Evolutionary conservation across 2,329 filamentous ascomycete species (phyloP).

Genomic region (Aspergillus oerlinghausenensis): DNA sequence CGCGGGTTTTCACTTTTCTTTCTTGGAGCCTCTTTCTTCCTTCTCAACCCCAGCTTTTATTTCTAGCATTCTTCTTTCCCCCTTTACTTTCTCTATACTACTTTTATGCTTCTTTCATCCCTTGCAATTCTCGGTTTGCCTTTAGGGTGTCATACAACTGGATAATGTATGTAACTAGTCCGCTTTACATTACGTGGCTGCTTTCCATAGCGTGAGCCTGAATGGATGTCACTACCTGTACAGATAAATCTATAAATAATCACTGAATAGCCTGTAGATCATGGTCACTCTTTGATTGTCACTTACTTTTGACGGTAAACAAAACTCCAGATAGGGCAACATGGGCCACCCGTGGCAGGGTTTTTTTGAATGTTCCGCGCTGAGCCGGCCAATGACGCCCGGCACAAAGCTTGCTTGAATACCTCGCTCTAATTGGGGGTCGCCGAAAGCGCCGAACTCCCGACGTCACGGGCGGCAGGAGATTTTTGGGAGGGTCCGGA

Average conservation of each 20-base stretch:
- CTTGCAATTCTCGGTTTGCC: conserved; percentile 22
- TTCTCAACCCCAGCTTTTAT: conserved; percentile 18
- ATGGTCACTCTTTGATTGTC: not conserved
- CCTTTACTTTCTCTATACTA: conserved; percentile 11
- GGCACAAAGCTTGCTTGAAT: conserved; percentile 9
- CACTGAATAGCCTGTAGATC: not conserved
- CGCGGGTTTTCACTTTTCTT: conserved; percentile 4
- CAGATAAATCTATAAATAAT: not conserved
- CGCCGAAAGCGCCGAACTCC: conserved; percentile 30
- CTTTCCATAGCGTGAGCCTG: conserved; percentile 9
- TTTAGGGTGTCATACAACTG: conserved; percentile 28
- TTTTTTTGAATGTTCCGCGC: conserved; percentile 14
- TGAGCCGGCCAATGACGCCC: conserved; percentile 22
- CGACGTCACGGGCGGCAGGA: conserved; percentile 21
- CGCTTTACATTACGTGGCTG: conserved; percentile 14
- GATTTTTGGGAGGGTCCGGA: conserved; percentile 2
- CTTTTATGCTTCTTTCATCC: conserved; percentile 2
- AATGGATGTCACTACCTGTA: conserved; percentile 11
- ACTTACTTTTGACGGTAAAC: conserved; percentile 6
- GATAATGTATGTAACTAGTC: conserved; percentile 38
- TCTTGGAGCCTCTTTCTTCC: conserved; percentile 11
- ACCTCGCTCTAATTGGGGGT: not conserved
- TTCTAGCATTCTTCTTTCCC: conserved; percentile 15
- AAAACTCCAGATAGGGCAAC: conserved; percentile 13
- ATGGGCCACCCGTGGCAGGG: conserved; percentile 11